Evolutionary conservation across 345 rosid species (phyloP).

Genomic region (Murraya paniculata): DNA sequence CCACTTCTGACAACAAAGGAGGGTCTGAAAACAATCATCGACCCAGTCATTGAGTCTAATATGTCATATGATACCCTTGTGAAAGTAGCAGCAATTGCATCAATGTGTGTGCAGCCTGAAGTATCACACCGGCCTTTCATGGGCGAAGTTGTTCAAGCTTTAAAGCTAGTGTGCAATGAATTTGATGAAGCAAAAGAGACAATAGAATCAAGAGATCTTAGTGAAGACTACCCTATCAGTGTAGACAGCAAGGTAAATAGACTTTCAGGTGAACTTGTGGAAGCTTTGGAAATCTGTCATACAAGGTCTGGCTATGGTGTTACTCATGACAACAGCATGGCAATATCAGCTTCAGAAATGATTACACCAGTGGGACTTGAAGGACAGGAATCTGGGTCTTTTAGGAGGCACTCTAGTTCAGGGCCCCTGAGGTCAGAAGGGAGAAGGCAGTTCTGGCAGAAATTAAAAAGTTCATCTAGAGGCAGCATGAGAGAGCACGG

Average conservation of each 20-base stretch:
- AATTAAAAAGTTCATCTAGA: conserved; percentile 41
- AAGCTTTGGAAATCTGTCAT: conserved; percentile 23
- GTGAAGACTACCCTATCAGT: conserved; percentile 18
- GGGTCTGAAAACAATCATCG: conserved; percentile 45
- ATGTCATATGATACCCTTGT: conserved; percentile 44
- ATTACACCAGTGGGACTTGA: conserved; percentile 19
- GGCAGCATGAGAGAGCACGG: conserved; percentile 59
- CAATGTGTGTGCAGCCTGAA: conserved; percentile 74
- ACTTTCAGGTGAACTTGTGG: conserved; percentile 30
- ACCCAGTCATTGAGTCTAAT: conserved; percentile 37
- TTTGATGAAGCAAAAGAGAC: conserved; percentile 38
- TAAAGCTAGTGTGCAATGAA: conserved; percentile 62
- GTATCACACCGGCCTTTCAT: conserved; percentile 66
- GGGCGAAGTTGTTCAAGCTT: conserved; percentile 72
- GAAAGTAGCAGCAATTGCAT: conserved; percentile 66
- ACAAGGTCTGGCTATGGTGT: conserved; percentile 7
- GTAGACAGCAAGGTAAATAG: conserved; percentile 19
- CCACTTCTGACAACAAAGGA: conserved; percentile 58
- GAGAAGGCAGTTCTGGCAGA: conserved; percentile 51
- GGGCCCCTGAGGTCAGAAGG: conserved; percentile 43
- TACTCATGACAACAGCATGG: conserved; percentile 13
- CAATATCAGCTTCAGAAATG: conserved; percentile 32
- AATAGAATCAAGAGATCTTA: conserved; percentile 14
- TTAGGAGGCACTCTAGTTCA: conserved; percentile 42
- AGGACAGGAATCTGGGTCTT: conserved; percentile 34